A percentile compares a stretch with the other conserved stretches of the same genome.
phyloP scores from a whole-genome alignment of 2,329 filamentous ascomycete genomes.

The Leptographium galeiforme region DNA sequence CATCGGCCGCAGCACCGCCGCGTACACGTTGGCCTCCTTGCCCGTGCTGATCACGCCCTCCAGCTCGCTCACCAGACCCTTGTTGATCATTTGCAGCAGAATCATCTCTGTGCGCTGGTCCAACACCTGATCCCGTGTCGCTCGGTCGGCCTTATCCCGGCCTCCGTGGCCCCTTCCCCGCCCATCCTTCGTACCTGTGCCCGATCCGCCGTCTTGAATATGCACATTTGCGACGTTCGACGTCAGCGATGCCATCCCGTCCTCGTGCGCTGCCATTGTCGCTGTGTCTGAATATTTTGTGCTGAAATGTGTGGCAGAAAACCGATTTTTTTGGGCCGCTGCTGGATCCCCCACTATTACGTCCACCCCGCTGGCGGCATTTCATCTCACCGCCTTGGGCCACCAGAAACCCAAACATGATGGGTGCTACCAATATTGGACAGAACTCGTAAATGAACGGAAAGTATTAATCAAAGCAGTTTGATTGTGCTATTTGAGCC shows the following conservation, averaged over 20 bases:
- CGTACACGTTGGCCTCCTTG: constrained; percentile 97
- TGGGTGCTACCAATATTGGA: too few species aligned
- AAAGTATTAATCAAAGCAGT: too few species aligned
- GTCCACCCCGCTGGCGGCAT: background rate
- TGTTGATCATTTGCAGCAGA: constrained; percentile 88
- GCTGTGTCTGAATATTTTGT: background rate
- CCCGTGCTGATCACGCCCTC: constrained; percentile 93
- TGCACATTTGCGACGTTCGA: constrained; percentile 7
- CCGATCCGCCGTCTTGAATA: constrained; percentile 7
- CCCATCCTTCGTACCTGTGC: constrained; percentile 7
- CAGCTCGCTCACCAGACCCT: constrained; percentile 75
- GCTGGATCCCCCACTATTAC: background rate
- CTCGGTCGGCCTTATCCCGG: constrained; percentile 74
- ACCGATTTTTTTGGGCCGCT: background rate
- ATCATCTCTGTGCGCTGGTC: constrained; percentile 94
- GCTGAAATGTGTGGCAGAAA: background rate
- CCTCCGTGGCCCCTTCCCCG: constrained; percentile 1
- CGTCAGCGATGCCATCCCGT: constrained; percentile 3
- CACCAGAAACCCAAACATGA: background rate
- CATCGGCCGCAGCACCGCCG: constrained; percentile 55
- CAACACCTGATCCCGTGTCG: constrained; percentile 87
- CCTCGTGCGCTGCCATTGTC: constrained; percentile 5
- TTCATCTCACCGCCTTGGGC: background rate
- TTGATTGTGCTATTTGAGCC: too few species aligned
- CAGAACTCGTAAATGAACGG: too few species aligned